Percentiles rank a stretch among this genome's conserved stretches.
Conservation (phyloP, 208 protist species). For the Hexamita inflata region DNA sequence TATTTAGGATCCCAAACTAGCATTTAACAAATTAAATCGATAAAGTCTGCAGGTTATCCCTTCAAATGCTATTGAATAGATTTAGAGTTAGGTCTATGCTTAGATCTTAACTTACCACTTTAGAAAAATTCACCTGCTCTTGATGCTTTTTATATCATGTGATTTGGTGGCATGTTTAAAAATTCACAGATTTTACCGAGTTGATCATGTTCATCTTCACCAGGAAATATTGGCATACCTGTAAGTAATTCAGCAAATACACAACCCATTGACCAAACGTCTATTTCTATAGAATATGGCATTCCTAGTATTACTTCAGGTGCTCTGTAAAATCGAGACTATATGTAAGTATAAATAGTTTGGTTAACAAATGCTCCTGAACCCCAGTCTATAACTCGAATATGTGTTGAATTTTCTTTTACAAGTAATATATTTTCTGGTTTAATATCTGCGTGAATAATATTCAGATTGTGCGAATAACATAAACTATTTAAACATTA, state of each 20-base stretch:
- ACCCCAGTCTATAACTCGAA: slow-evolving; percentile 95
- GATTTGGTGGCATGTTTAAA: slow-evolving; percentile 50
- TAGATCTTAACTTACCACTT: too few relatives aligned
- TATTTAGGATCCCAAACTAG: too few relatives aligned
- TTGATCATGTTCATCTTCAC: slow-evolving; percentile 78
- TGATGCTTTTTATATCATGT: slow-evolving; percentile 54
- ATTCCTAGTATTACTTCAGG: slow-evolving; percentile 80
- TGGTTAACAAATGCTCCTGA: slow-evolving; percentile 66
- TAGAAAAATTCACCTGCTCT: too few relatives aligned
- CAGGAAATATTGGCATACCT: slow-evolving; percentile 80
- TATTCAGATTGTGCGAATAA: slow-evolving; percentile 26
- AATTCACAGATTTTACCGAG: slow-evolving; percentile 66
- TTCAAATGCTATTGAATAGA: too few relatives aligned
- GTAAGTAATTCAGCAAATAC: slow-evolving; percentile 91
- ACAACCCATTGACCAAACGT: slow-evolving; percentile 93
- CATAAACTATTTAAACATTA: slow-evolving; percentile 41
- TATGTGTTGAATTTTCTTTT: slow-evolving; percentile 62
- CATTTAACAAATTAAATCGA: too few relatives aligned
- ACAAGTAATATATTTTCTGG: slow-evolving; percentile 62
- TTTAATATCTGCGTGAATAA: slow-evolving; percentile 55
- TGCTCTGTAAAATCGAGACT: slow-evolving; percentile 71
- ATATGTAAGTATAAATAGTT: slow-evolving; percentile 72
- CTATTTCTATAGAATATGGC: slow-evolving; percentile 71
- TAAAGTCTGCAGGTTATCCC: too few relatives aligned
- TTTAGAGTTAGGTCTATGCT: too few relatives aligned